Base-by-base conservation (phyloP, 257 asterid species). In the Phtheirospermum japonicum region DNA sequence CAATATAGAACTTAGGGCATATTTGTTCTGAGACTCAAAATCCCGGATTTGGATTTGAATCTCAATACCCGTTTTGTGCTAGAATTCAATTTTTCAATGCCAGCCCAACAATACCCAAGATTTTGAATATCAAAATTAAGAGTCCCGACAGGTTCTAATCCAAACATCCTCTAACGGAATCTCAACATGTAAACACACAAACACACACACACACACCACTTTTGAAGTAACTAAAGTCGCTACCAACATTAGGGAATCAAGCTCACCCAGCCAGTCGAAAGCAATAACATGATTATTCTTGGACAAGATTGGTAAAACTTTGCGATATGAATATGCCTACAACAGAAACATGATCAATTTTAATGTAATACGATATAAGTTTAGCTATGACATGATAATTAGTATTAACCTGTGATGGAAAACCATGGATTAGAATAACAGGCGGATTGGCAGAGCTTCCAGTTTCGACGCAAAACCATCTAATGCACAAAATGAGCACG, bases 301-400 rank as follows among this genome's bases (percentile, higher is more conserved):
- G 31, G 96, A 76, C 64, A 91, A 92, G 55, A 85, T 78, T 62
- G 95, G 95, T 37, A 91, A 85, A 68, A 86, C 86, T 72, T 84
- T 91, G 74, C 96, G 87, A 61, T 88, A 91, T 16, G 98, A 91
- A 66, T 86, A 88, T 55, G 96, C 96, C 96, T 88, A 80, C 2
- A 45, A 5, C 51, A 45, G 17, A 45, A 13, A 45, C 19, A 45
- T 5, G 19, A 45, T 57, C 72, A 54, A 77, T 48, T 72, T n/a
- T 45, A 39, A n/a, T n/a, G n/a, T n/a, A n/a, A n/a, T n/a, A n/a
- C n/a, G n/a, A n/a, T n/a, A n/a, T n/a, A n/a, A n/a, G n/a, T n/a
- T n/a, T n/a, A n/a, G n/a, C n/a, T n/a, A n/a, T n/a, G n/a, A n/a
- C n/a, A n/a, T n/a, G 2, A 36, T 36, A 3, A 36, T n/a, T n/a